phyloP scores from a whole-genome alignment of 2,329 filamentous ascomycete genomes.

The Phaeosphaeria sp. region DNA sequence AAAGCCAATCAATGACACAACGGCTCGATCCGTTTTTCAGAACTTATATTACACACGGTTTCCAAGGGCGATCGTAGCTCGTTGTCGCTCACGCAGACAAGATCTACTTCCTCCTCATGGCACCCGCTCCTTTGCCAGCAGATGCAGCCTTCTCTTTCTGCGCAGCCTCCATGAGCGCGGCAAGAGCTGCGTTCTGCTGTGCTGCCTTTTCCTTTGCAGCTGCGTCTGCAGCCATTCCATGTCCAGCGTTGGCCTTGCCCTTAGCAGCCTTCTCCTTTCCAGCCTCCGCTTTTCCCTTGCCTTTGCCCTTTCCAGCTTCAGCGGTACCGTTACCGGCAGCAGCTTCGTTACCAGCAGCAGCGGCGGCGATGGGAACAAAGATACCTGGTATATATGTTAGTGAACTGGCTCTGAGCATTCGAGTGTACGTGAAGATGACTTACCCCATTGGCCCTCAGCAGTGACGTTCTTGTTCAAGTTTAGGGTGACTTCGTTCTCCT shows the following conservation, averaged over 20 bases:
- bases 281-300: constrained; percentile 1
- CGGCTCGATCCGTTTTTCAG: background rate
- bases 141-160: background rate
- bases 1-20: background rate
- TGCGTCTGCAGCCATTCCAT: background rate
- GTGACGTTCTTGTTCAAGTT: constrained; percentile 32
- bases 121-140: background rate
- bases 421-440: background rate
- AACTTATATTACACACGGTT: background rate
- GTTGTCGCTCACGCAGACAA: background rate
- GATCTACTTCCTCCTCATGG: background rate
- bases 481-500: constrained; percentile 31
- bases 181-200: background rate
- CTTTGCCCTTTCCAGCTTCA: background rate
- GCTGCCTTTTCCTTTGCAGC: constrained; percentile 1
- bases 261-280: constrained; percentile 2
- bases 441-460: constrained; percentile 31
- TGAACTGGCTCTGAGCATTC: background rate
- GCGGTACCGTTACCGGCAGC: background rate
- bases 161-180: background rate
- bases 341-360: constrained; percentile 9
- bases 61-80: background rate
- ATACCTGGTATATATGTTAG: constrained; percentile 10
- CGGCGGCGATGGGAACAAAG: constrained; percentile 18
- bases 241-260: background rate